A percentile compares a stretch with the other conserved stretches of the same genome.
These are phyloP conservation scores for Atalantia buxifolia DNA, from an alignment of 345 rosid genomes.

Conservation along the genomic window DNA sequence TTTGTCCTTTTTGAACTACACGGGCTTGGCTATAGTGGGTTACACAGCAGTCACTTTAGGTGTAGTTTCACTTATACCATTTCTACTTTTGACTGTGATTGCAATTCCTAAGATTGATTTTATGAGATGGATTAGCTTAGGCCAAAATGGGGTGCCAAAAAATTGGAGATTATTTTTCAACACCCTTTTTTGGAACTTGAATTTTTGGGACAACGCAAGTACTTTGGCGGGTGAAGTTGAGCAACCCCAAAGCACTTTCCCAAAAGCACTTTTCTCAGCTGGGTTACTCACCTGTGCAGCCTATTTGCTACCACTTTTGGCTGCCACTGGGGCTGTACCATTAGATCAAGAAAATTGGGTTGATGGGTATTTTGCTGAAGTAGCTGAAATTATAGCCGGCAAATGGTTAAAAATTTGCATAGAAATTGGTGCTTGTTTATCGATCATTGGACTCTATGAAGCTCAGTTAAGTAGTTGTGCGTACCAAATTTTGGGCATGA, in stretches of 20 bases:
- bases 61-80: constrained; percentile 68
- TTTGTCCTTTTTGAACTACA: constrained; percentile 64
- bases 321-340: constrained; percentile 53
- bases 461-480: constrained; percentile 63
- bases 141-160: constrained; percentile 49
- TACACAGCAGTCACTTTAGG: constrained; percentile 68
- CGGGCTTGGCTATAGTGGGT: constrained; percentile 71
- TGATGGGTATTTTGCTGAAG: constrained; percentile 65
- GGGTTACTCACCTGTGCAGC: constrained; percentile 78
- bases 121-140: constrained; percentile 67
- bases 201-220: constrained; percentile 90
- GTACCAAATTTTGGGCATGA: constrained; percentile 80
- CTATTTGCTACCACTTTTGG: constrained; percentile 75
- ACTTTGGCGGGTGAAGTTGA: constrained; percentile 86
- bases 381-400: constrained; percentile 54
- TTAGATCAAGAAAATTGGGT: constrained; percentile 47
- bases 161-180: constrained; percentile 84
- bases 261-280: constrained; percentile 55
- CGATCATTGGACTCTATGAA: constrained; percentile 48
- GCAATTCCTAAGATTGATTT: constrained; percentile 73
- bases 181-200: constrained; percentile 91
- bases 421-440: constrained; percentile 56
- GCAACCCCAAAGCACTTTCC: constrained; percentile 66
- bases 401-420: constrained; percentile 65
- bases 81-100: constrained; percentile 56